Base-by-base conservation (phyloP, 495 filamentous ascomycete species). In the Talaromyces thailandensis region DNA sequence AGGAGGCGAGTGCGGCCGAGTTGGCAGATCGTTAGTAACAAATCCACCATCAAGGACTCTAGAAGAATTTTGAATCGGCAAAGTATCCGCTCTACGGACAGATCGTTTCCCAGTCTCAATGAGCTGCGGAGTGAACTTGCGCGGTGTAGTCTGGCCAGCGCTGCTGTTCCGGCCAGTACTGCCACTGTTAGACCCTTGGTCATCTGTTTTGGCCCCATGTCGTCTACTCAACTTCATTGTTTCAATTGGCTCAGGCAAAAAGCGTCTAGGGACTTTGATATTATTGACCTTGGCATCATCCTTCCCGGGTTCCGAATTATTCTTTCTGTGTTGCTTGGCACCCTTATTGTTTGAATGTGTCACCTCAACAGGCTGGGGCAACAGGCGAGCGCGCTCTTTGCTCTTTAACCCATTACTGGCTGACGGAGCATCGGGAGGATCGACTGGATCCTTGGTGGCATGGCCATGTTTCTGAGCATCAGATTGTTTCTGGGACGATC, bases 71-170 rank as follows among this genome's bases (percentile, higher is more conserved):
- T 16, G 59, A 18, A 29, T 31, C 1, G 40, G 59, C 3, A 50
- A 21, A 24, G 58, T 73, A 65, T 56, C 69, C 69, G 59, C 71
- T 68, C 67, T 77, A 70, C 64, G 78, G 73, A 74, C 71, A n/a
- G 78, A 81, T 40, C 79, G 77, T 60, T 71, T 73, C 3, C 76
- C 79, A 4, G 82, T 86, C 68, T 84, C 84, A 53, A 86, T 81
- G 28, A 87, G 69, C 58, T 85, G 77, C 2, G 84, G 85, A 24
- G 76, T 72, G 63, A 87, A 87, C 64, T 74, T 80, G 56, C 81
- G 71, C 63, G 69, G 70, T 63, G 63, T 55, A 18, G 62, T 67
- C 18, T 62, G 53, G 61, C 65, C 23, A 53, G 56, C 23, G 56
- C 58, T 35, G 62, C 24, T 21, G 40, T 25, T 55, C 31, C 23